These are phyloP conservation scores for Wickerhamomyces hampshirensis DNA, from an alignment of 805 yeast species.

Conservation along the genomic window DNA sequence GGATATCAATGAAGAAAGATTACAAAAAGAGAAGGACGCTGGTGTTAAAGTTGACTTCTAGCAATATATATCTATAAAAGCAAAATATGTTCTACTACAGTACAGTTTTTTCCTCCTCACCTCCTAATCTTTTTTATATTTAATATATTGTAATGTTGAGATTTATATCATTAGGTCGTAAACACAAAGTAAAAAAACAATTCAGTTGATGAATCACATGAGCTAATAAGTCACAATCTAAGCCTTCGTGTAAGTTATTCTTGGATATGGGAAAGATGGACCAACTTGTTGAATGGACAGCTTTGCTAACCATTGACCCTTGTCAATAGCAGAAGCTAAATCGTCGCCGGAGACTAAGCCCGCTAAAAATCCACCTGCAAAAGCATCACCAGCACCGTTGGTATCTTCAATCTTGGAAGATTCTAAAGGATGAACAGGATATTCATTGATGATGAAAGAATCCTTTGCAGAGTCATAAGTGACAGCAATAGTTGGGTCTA, in stretches of 20 bases:
- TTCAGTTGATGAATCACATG: not conserved
- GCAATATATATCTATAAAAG: not conserved
- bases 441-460: constrained; percentile 43
- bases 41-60: constrained; percentile 15
- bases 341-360: constrained; percentile 73
- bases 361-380: constrained; percentile 94
- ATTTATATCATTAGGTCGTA: no score
- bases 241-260: constrained; percentile 15
- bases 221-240: not conserved
- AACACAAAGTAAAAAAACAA: no score
- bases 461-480: constrained; percentile 46
- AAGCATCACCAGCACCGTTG: constrained; percentile 99
- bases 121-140: no score
- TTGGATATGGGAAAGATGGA: constrained; percentile 74
- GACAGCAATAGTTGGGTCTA: constrained; percentile 83
- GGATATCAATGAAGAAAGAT: constrained; percentile 36
- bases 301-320: constrained; percentile 97
- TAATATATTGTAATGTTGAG: not conserved
- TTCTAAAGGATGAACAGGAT: constrained; percentile 69
- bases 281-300: constrained; percentile 90
- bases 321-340: constrained; percentile 57
- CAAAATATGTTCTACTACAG: not conserved
- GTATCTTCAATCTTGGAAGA: constrained; percentile 75
- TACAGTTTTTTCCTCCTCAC: not conserved
- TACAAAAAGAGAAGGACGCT: constrained; percentile 10